Evolutionary conservation across 768 basidiomycete species (phyloP).

Genomic region (Thelephora ganbajun): DNA sequence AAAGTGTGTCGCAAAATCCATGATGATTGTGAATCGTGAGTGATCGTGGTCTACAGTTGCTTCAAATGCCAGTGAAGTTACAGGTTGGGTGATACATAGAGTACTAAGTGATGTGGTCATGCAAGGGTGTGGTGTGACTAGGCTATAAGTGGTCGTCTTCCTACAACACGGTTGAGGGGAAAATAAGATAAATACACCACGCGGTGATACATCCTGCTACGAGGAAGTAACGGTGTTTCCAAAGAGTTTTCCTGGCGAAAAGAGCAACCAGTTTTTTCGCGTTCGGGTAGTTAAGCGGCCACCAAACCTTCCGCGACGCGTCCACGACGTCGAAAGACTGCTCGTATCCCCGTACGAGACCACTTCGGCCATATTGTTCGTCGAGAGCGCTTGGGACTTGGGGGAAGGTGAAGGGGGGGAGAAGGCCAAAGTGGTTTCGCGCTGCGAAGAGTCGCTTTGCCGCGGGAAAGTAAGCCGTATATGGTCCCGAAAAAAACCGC

Average conservation of each 20-base stretch:
- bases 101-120: no score
- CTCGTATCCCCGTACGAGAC: not conserved
- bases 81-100: no score
- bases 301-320: not conserved
- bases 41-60: no score
- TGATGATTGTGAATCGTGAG: no score
- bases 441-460: not conserved
- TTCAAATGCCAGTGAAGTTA: no score
- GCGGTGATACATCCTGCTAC: not conserved
- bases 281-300: not conserved
- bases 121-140: no score
- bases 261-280: conserved; percentile 1
- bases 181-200: not conserved
- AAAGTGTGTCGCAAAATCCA: no score
- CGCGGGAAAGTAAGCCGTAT: not conserved
- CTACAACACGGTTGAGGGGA: not conserved
- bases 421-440: not conserved
- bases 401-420: not conserved
- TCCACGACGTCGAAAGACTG: not conserved
- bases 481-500: not conserved
- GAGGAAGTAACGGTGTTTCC: not conserved
- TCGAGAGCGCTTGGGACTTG: not conserved
- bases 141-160: not conserved
- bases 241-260: conserved; percentile 1
- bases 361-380: not conserved